Evolutionary conservation across 2,329 filamentous ascomycete species (phyloP).

Genomic region (Fusarium pilosicola): DNA sequence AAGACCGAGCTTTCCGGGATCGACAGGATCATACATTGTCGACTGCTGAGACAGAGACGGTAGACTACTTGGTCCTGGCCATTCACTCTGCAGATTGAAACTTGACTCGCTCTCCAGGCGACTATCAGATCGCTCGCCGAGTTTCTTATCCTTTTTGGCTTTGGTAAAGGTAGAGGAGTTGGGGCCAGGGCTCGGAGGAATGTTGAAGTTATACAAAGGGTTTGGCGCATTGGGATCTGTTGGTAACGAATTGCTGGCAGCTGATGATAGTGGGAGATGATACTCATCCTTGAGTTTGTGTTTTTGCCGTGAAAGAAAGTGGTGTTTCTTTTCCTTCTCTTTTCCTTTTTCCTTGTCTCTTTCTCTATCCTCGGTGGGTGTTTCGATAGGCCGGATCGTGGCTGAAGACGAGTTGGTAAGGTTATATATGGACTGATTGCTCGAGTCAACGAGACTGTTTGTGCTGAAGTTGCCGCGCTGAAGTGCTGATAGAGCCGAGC

Average conservation of each 20-base stretch:
- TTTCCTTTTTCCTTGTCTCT: conserved; percentile 59
- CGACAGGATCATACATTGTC: conserved; percentile 63
- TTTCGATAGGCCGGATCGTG: conserved; percentile 74
- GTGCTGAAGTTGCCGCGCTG: conserved; percentile 77
- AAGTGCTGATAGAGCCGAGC: conserved; percentile 71
- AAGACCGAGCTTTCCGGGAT: conserved; percentile 65
- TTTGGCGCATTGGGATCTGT: conserved; percentile 79
- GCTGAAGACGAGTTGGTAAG: conserved; percentile 80
- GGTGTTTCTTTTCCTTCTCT: conserved; percentile 81
- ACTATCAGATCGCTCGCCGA: conserved; percentile 70
- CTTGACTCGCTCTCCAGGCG: conserved; percentile 64
- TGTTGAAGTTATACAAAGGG: conserved; percentile 81
- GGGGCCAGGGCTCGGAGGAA: conserved; percentile 76
- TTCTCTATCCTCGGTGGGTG: conserved; percentile 57
- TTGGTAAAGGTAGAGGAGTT: conserved; percentile 77
- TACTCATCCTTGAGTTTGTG: conserved; percentile 82
- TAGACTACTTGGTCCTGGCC: conserved; percentile 65
- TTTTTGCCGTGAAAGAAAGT: conserved; percentile 82
- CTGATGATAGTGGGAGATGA: conserved; percentile 77
- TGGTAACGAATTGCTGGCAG: conserved; percentile 79
- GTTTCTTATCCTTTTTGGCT: conserved; percentile 87
- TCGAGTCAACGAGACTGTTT: conserved; percentile 73
- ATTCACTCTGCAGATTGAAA: conserved; percentile 56
- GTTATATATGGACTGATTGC: conserved; percentile 73
- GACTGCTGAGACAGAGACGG: conserved; percentile 56